phyloP scores from a whole-genome alignment of 768 basidiomycete genomes.

The Suillus tomentosus region DNA sequence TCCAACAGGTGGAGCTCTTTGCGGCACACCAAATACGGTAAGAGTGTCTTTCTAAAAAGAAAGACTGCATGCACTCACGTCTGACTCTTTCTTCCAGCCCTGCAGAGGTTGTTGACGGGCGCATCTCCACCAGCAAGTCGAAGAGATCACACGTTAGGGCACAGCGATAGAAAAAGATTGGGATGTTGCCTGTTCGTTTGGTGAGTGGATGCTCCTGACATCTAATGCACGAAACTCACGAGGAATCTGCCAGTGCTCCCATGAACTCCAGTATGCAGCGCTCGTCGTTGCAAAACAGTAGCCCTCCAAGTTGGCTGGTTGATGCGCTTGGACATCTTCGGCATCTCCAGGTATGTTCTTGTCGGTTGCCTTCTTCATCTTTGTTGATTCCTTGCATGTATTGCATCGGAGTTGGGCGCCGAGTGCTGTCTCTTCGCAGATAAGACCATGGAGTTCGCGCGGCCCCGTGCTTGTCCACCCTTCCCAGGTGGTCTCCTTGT shows the following conservation, averaged over 20 bases:
- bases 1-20: conserved; percentile 28
- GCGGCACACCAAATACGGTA: not conserved
- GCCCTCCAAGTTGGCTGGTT: too few relatives aligned
- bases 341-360: too few relatives aligned
- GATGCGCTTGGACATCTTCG: too few relatives aligned
- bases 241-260: too few relatives aligned
- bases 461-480: not conserved
- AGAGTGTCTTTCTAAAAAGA: too few relatives aligned
- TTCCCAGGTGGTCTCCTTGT: not conserved
- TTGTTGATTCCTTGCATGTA: not conserved
- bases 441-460: not conserved
- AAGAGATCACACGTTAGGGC: conserved; percentile 25
- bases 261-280: too few relatives aligned
- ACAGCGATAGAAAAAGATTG: conserved; percentile 22
- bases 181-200: conserved; percentile 16
- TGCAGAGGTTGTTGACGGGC: conserved; percentile 19
- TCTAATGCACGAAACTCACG: too few relatives aligned
- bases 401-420: not conserved
- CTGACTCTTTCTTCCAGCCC: conserved; percentile 26
- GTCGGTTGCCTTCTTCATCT: too few relatives aligned
- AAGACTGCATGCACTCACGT: conserved; percentile 14
- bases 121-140: conserved; percentile 26
- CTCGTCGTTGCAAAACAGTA: too few relatives aligned
- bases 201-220: too few relatives aligned
- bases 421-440: not conserved